A percentile compares a stretch with the other conserved stretches of the same genome.
These are phyloP conservation scores for Clausena lansium DNA, from an alignment of 345 rosid species.

Conservation along the genomic window DNA sequence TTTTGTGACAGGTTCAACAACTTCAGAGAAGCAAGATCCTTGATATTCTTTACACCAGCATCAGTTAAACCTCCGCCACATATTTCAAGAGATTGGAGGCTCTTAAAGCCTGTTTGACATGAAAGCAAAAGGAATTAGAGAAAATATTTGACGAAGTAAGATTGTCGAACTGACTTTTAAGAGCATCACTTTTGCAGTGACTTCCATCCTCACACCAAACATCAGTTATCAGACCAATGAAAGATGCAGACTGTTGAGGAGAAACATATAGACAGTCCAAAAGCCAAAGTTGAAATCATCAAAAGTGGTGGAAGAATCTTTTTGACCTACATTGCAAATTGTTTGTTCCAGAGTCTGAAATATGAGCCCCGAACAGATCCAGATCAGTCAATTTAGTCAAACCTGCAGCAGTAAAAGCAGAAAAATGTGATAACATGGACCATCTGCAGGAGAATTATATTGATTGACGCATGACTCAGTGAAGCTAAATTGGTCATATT, in stretches of 20 bases:
- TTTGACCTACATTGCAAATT: conserved; percentile 38
- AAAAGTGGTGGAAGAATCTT: not conserved
- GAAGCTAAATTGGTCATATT: not conserved
- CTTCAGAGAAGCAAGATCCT: conserved; percentile 40
- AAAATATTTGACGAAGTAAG: not conserved
- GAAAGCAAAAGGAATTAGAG: not conserved
- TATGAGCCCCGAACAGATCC: conserved; percentile 80
- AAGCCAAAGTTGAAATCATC: not conserved
- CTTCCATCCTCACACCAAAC: not conserved
- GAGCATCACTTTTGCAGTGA: not conserved
- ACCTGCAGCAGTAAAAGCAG: conserved; percentile 31
- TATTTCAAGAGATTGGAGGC: conserved; percentile 55
- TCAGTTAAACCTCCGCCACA: conserved; percentile 67
- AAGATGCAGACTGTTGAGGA: not conserved
- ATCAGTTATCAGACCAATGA: not conserved
- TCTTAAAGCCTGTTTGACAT: conserved; percentile 47
- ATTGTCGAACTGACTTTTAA: not conserved
- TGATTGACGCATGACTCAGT: not conserved
- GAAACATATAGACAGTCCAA: not conserved
- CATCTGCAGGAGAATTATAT: not conserved
- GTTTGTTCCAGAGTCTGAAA: conserved; percentile 65
- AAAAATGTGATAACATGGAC: not conserved
- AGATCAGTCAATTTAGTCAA: conserved; percentile 55
- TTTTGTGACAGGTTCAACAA: conserved; percentile 56
- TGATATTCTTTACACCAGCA: conserved; percentile 58